Conservation (phyloP, 2,329 filamentous ascomycete genomes). For the Apiospora pterosperma region DNA sequence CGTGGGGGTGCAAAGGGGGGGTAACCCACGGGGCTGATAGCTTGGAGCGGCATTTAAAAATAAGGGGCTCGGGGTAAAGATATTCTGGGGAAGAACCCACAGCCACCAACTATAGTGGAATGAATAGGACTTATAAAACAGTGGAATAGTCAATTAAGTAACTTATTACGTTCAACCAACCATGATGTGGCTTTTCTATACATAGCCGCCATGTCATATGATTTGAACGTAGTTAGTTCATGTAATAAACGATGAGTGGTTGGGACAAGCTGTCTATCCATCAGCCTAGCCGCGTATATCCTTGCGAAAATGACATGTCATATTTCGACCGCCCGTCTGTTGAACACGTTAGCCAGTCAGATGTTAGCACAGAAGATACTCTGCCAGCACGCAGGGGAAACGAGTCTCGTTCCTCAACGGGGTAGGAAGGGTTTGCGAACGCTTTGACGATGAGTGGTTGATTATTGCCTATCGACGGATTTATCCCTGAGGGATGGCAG, state of each 20-base stretch:
- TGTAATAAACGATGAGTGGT: too few species aligned
- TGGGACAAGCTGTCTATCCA: background rate
- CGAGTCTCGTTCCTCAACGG: background rate
- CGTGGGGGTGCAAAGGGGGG: background rate
- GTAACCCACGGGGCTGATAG: background rate
- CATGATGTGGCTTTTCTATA: background rate
- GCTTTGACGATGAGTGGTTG: too few species aligned
- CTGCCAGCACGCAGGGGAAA: background rate
- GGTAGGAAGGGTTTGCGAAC: too few species aligned
- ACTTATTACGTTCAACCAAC: too few species aligned
- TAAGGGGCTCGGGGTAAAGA: background rate
- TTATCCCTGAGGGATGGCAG: too few species aligned
- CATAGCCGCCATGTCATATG: background rate
- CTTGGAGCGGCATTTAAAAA: background rate
- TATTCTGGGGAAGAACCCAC: background rate
- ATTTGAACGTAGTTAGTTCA: background rate
- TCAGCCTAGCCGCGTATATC: background rate
- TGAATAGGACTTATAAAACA: background rate
- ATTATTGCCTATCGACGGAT: too few species aligned
- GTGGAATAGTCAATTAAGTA: background rate
- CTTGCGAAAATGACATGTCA: background rate
- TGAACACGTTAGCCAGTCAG: too few species aligned
- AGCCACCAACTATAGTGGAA: background rate
- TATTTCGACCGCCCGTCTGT: background rate
- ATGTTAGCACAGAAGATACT: background rate